Conservation (phyloP, 73 alveolate species). For the Diophrys appendiculata region DNA sequence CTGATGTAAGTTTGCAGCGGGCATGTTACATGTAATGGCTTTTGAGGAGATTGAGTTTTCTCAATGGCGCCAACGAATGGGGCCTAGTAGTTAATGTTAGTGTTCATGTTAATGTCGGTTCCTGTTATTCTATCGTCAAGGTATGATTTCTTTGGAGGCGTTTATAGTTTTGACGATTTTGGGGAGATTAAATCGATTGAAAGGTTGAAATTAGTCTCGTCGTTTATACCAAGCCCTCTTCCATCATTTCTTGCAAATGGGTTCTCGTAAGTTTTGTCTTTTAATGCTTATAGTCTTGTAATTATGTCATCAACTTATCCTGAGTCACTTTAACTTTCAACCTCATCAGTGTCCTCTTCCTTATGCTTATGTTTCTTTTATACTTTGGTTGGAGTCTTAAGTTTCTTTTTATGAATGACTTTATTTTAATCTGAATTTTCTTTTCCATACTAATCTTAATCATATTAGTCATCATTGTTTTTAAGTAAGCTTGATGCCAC, state of each 20-base stretch:
- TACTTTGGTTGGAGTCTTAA: too few relatives aligned
- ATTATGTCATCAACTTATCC: neutral
- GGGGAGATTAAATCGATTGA: neutral
- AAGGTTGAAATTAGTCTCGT: neutral
- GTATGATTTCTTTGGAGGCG: too few relatives aligned
- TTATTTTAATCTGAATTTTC: neutral
- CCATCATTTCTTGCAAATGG: neutral
- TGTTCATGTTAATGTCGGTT: too few relatives aligned
- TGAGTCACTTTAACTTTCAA: neutral
- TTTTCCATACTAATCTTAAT: neutral
- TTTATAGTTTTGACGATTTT: too few relatives aligned
- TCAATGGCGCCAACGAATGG: too few relatives aligned
- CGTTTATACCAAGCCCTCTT: neutral
- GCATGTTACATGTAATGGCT: neutral
- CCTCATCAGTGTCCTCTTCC: too few relatives aligned
- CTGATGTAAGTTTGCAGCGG: neutral
- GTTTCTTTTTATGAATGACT: neutral
- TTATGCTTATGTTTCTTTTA: too few relatives aligned
- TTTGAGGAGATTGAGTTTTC: too few relatives aligned
- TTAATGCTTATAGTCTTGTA: neutral
- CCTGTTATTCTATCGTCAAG: too few relatives aligned
- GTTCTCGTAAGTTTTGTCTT: neutral
- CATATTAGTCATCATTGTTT: neutral
- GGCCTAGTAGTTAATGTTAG: too few relatives aligned
- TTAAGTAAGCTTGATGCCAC: neutral